A percentile compares a stretch with the other conserved stretches of the same genome.
Evolutionary conservation across 176 grass and related monocot species (phyloP).

Genomic region (Cenchrus fungigraminus): DNA sequence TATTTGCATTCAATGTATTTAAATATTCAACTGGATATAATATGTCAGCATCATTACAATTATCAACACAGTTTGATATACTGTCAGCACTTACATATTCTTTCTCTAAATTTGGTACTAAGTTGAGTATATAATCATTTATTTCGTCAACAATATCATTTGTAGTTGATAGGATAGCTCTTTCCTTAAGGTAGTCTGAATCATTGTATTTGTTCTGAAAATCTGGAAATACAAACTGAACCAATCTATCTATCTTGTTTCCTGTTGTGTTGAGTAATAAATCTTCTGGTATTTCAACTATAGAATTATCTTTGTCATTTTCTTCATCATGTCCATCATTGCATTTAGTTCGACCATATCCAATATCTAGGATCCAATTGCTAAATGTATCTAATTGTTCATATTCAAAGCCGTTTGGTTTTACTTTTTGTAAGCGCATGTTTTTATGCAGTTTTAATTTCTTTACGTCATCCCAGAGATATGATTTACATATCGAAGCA

Average conservation of each 20-base stretch:
- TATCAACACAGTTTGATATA: neutral
- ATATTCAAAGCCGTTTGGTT: neutral
- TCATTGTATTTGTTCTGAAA: no score
- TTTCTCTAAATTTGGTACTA: neutral
- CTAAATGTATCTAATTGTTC: neutral
- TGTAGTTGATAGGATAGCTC: no score
- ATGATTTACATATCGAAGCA: neutral
- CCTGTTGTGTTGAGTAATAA: no score
- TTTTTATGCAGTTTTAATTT: neutral
- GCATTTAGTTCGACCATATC: no score
- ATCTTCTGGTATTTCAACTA: no score
- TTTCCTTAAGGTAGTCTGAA: no score
- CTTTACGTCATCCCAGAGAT: neutral
- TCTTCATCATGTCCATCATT: no score
- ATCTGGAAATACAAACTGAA: no score
- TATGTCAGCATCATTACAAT: neutral
- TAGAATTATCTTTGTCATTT: no score
- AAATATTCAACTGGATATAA: neutral
- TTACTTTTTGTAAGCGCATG: neutral
- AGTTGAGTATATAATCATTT: neutral
- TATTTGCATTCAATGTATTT: neutral
- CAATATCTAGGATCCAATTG: no score
- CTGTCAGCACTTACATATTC: neutral
- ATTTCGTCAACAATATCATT: neutral
- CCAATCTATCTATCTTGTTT: no score